phyloP scores from a whole-genome alignment of 2,329 filamentous ascomycete species.

The Nannizziopsis arthrosporioides region DNA sequence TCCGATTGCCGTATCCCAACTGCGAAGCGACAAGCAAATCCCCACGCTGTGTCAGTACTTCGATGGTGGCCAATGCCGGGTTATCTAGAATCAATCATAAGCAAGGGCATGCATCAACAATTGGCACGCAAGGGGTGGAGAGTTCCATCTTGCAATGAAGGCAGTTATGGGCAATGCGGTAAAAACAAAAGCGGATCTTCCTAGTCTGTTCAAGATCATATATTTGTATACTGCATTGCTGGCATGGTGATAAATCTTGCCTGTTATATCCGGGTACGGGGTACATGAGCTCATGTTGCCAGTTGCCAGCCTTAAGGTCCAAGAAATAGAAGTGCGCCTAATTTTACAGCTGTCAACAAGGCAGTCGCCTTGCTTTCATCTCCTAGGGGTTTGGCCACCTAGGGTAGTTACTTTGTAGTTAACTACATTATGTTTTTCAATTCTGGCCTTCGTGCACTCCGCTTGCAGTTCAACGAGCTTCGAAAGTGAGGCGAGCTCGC shows the following conservation, averaged over 20 bases:
- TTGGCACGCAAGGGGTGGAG: background rate
- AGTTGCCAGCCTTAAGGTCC: background rate
- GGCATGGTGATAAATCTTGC: background rate
- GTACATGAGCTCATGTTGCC: background rate
- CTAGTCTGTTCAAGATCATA: background rate
- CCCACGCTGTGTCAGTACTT: background rate
- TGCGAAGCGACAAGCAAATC: background rate
- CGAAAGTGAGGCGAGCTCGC: too few relatives aligned
- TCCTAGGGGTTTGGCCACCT: too few relatives aligned
- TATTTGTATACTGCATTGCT: background rate
- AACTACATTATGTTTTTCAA: too few relatives aligned
- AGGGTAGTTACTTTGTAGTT: too few relatives aligned
- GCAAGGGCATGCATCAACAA: background rate
- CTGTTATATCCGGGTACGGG: background rate
- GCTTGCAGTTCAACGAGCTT: too few relatives aligned
- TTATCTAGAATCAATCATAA: background rate
- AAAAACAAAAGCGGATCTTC: background rate
- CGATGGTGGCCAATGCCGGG: slow-evolving; percentile 6
- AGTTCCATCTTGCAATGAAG: background rate
- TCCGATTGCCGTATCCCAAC: slow-evolving; percentile 1
- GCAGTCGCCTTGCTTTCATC: too few relatives aligned
- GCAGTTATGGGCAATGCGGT: background rate
- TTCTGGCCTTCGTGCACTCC: too few relatives aligned
- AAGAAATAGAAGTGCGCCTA: too few relatives aligned
- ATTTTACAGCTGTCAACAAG: too few relatives aligned